Evolutionary conservation across 306 rosid genomes (phyloP), one percentile per base, ranked within the genome.

Genomic region (Quercus alba): DNA sequence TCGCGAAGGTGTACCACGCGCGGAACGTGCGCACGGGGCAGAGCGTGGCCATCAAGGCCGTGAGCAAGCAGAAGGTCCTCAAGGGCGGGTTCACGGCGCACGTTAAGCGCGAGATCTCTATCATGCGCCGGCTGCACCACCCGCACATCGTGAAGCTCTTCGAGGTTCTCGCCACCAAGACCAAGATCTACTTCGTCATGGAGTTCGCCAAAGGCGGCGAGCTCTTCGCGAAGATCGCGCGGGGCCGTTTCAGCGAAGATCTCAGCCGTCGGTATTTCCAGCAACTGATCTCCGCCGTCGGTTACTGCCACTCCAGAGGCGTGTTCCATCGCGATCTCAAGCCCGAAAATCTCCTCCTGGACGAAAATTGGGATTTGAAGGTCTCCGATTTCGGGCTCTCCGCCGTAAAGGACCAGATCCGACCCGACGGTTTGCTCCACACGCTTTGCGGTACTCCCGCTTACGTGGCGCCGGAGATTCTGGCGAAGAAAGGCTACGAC

Each of bases 361-460:
- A 91, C 69, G 96, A 89, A 26, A 85, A 91, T 19, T 88, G 88
- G 75, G 71, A 84, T 8, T 83, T 95, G 0, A 85, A 85, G 9
- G 91, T 95, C 1, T 72, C 98, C 6, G 98, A 95, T 73, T 95
- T 95, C 55, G 99, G 99, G 54, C 86, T 95, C 75, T 81, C 92
- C 19, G 95, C 99, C 6, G 82, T 88, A 0, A 68, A 67, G 52
- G 92, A 85, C 2, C 89, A 86, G 82, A 67, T 79, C 84, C 91
- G 73, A 63, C 82, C 94, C 20, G 98, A 95, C 51, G 93, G 94
- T 0, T 69, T 88, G 26, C 91, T 95, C 68, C 94, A 93, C 70
- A 91, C 99, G 0, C 82, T 89, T 1, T 95, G 99, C 54, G 99
- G 99, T 10, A 95, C 99, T 0, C 97, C 99, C 0, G 90, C 98